A percentile compares a stretch with the other conserved stretches of the same genome.
phyloP scores from a whole-genome alignment of 2,329 filamentous ascomycete genomes.

The Blastomyces percursus region DNA sequence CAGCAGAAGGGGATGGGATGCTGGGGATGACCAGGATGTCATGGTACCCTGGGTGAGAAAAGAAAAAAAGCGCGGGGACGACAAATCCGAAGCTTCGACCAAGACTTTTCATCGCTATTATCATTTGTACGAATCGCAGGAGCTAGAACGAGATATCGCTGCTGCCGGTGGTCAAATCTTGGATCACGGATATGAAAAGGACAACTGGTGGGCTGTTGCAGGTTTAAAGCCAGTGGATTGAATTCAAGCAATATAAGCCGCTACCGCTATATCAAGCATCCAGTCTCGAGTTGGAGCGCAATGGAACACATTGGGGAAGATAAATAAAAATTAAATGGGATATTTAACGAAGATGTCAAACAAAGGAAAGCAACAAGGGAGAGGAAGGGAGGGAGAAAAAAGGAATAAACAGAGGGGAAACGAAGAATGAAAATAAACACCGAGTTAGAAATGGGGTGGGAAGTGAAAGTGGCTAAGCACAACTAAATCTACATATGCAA shows the following conservation, averaged over 20 bases:
- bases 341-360: conserved; percentile 7
- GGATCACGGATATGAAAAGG: conserved; percentile 82
- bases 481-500: conserved; percentile 6
- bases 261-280: conserved; percentile 1
- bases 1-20: conserved; percentile 81
- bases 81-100: conserved; percentile 22
- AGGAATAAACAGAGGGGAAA: neutral
- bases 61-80: conserved; percentile 19
- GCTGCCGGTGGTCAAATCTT: conserved; percentile 65
- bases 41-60: conserved; percentile 90
- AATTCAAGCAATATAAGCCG: conserved; percentile 3
- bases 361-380: neutral
- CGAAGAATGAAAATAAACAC: conserved; percentile 6
- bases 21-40: conserved; percentile 73
- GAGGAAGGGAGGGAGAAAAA: conserved; percentile 11
- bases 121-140: conserved; percentile 77
- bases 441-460: neutral
- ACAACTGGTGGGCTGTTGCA: conserved; percentile 93
- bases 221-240: conserved; percentile 19
- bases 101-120: conserved; percentile 80
- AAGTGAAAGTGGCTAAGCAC: conserved; percentile 11
- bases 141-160: conserved; percentile 69
- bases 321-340: conserved; percentile 1
- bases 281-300: conserved; percentile 4
- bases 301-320: conserved; percentile 8